Percentiles rank a stretch among this genome's conserved stretches.
Evolutionary conservation across 176 grass and related monocot species (phyloP).

Genomic region (Bothriochloa decipiens): DNA sequence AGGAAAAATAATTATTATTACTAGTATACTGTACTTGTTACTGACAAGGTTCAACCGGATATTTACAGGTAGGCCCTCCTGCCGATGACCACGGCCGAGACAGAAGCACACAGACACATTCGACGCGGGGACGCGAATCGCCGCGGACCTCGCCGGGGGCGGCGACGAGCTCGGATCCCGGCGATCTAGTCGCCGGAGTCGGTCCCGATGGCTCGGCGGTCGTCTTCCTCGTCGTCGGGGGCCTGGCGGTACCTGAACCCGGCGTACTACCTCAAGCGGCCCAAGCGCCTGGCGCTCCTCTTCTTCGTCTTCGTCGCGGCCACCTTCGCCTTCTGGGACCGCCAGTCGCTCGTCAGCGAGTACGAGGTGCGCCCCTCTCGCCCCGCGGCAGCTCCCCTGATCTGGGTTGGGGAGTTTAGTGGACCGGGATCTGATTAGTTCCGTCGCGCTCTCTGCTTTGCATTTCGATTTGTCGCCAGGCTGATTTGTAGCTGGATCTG

Average conservation of each 20-base stretch:
- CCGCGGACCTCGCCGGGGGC: conserved; percentile 48
- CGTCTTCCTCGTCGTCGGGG: conserved; percentile 66
- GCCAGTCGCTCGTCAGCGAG: conserved; percentile 81
- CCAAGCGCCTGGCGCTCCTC: conserved; percentile 85
- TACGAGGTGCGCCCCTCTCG: conserved; percentile 64
- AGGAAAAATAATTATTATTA: background rate
- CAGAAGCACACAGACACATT: conserved; percentile 36
- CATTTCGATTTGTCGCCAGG: conserved; percentile 16
- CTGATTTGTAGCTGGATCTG: conserved; percentile 43
- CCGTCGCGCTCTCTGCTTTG: background rate
- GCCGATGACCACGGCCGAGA: conserved; percentile 23
- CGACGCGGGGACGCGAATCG: conserved; percentile 40
- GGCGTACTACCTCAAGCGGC: conserved; percentile 93
- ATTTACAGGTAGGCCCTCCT: conserved; percentile 47
- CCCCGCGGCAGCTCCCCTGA: conserved; percentile 17
- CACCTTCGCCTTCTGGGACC: conserved; percentile 94
- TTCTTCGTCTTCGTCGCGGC: conserved; percentile 86
- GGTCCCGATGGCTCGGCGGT: conserved; percentile 50
- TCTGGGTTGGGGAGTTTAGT: conserved; percentile 17
- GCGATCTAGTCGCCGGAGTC: conserved; percentile 38
- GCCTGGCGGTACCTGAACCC: conserved; percentile 88
- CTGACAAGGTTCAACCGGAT: conserved; percentile 4
- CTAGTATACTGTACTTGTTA: background rate
- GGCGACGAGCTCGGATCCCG: conserved; percentile 48
- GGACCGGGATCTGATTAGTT: conserved; percentile 48